These are phyloP conservation scores for Collybia sp. DNA, from an alignment of 768 basidiomycete species.

Conservation along the genomic window DNA sequence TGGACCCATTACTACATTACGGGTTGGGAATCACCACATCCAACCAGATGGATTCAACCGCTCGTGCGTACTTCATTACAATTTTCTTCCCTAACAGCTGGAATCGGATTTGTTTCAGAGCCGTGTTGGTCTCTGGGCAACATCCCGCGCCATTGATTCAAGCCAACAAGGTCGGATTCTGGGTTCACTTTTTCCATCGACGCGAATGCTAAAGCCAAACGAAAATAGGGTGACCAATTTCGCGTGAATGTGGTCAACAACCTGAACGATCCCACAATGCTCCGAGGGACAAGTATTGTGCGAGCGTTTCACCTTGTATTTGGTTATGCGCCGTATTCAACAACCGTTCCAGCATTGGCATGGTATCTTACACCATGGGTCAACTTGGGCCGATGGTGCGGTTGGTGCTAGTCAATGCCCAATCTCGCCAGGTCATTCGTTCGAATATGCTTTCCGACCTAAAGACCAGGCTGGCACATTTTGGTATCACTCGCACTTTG, in stretches of 20 bases:
- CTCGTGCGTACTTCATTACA: no score
- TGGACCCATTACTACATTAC: no score
- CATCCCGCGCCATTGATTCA: constrained; percentile 12
- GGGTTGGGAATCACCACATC: no score
- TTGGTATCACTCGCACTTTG: constrained; percentile 30
- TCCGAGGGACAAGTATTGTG: not conserved
- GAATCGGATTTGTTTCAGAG: no score
- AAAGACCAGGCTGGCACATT: constrained; percentile 37
- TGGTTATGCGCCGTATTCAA: not conserved
- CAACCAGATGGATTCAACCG: no score
- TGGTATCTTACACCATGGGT: constrained; percentile 20
- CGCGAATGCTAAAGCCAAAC: not conserved
- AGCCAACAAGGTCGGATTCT: constrained; percentile 8
- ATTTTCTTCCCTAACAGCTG: no score
- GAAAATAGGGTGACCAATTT: not conserved
- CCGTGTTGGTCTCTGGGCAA: no score
- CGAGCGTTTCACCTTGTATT: not conserved
- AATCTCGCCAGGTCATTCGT: constrained; percentile 30
- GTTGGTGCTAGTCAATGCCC: constrained; percentile 40
- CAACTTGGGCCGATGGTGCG: constrained; percentile 22
- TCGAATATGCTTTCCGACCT: constrained; percentile 35
- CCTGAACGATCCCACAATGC: not conserved
- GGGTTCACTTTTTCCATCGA: not conserved
- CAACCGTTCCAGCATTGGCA: constrained; percentile 21
- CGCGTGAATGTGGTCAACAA: not conserved